Evolutionary conservation across 2,329 filamentous ascomycete species (phyloP), one percentile per base, ranked within the genome.

Genomic region (Ophiocordyceps sinensis): DNA sequence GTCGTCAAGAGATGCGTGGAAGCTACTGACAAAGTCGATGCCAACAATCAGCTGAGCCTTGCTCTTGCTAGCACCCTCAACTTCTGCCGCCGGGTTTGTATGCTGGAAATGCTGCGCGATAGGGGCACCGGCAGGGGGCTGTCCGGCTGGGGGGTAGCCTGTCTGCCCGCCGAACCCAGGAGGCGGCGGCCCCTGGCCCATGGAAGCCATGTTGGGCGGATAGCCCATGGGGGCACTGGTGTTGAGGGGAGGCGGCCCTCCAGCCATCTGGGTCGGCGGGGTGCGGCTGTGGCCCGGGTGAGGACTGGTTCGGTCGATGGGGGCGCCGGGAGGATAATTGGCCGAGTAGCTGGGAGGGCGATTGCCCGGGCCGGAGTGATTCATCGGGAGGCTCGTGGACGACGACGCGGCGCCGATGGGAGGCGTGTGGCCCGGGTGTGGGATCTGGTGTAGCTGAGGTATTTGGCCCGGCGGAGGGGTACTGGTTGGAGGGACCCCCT

Each of bases 11-110:
- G 15, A 15, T 17, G 40, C 23, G 23, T 26, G 23, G 23, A 26
- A 26, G 26, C 34, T 35, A 55, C 80, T 67, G 68, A 94, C 91
- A 71, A 98, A 98, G 65, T 98, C 91, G 59, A 98, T 96, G 51
- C 91, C 91, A 42, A 98, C 91, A 61, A 98, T 98, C 55, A 98
- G 71, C 68, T 96, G 91, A 41, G 91, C 85, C 70, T 95, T 95
- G 68, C 82, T 94, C 59, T 85, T 79, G 55, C 82, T 86, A 53
- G 80, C 85, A 44, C 85, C 88, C 53, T 94, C 86, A 30, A 94
- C 84, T 63, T 96, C 89, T 43, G 72, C 71, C 36, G 74, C 72
- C 14, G 68, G 66, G 52, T 65, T 65, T 51, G 63, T 60, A 46
- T 65, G 52, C 53, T 60, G 59, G 59, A 61, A 53, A 47, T 66